phyloP scores from a whole-genome alignment of 2,329 filamentous ascomycete genomes.

The Hypoxylon sp. region DNA sequence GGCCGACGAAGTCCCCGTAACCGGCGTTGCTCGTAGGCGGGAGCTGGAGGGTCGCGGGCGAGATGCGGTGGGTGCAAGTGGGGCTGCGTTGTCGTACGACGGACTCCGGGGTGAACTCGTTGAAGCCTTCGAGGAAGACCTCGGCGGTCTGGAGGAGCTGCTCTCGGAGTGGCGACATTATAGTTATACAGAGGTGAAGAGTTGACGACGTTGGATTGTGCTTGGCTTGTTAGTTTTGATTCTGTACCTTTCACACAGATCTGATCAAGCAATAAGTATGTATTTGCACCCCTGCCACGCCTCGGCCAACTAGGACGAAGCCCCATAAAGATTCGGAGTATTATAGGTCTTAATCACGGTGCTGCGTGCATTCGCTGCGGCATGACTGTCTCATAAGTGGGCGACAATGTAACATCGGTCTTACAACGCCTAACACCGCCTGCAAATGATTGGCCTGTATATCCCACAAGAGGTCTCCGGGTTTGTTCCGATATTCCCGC shows the following conservation, averaged over 20 bases:
- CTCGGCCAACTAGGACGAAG: neutral
- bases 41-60: conserved; percentile 10
- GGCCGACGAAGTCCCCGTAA: conserved; percentile 9
- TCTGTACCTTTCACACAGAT: neutral
- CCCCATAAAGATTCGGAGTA: neutral
- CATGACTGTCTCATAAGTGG: neutral
- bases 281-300: neutral
- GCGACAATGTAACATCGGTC: neutral
- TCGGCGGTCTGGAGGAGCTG: conserved; percentile 21
- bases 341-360: neutral
- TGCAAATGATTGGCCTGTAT: neutral
- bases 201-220: neutral
- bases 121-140: conserved; percentile 28
- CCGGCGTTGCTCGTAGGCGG: conserved; percentile 20
- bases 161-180: conserved; percentile 27
- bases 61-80: conserved; percentile 18
- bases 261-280: neutral
- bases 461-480: neutral
- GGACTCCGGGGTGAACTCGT: conserved; percentile 36
- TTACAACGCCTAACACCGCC: neutral
- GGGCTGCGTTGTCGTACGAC: conserved; percentile 30
- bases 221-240: neutral
- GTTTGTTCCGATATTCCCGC: neutral
- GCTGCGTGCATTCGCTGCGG: neutral
- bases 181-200: neutral